Percentiles rank a stretch among this genome's conserved stretches.
Evolutionary conservation across 2,329 filamentous ascomycete species (phyloP).

Genomic region (Trichoderma guizhouense): DNA sequence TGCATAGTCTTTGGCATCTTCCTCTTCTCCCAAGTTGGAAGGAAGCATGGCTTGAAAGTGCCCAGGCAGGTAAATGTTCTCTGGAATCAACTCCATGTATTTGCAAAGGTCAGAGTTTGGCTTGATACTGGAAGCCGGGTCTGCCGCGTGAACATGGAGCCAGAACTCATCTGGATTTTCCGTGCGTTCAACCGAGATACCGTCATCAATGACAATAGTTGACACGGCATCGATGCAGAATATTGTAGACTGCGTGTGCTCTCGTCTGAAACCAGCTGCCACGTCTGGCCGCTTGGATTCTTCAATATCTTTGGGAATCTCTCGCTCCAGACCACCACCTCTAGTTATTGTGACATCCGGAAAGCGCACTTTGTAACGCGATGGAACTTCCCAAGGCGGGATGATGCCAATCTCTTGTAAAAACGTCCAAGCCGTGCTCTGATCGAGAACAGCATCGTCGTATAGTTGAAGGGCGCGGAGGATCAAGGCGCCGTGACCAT

Average conservation of each 20-base stretch:
- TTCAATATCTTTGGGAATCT: constrained; percentile 30
- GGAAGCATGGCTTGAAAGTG: constrained; percentile 58
- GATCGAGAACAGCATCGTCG: constrained; percentile 35
- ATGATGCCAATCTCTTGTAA: constrained; percentile 73
- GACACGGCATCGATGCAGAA: constrained; percentile 69
- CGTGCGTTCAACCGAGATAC: constrained; percentile 65
- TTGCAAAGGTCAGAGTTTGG: constrained; percentile 56
- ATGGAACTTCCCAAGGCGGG: constrained; percentile 65
- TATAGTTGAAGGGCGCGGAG: constrained; percentile 63
- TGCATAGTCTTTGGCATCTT: constrained; percentile 29
- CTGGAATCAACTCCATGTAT: constrained; percentile 58
- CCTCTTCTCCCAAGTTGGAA: constrained; percentile 29
- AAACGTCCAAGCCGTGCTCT: constrained; percentile 57
- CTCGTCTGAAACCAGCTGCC: constrained; percentile 50
- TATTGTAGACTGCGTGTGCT: constrained; percentile 56
- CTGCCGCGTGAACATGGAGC: constrained; percentile 76
- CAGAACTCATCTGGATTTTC: constrained; percentile 56
- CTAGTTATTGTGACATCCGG: constrained; percentile 45
- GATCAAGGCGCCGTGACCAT: constrained; percentile 61
- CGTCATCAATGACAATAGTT: constrained; percentile 75
- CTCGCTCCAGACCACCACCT: constrained; percentile 41
- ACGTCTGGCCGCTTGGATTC: constrained; percentile 41
- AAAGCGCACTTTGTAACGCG: constrained; percentile 58
- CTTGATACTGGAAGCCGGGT: constrained; percentile 68
- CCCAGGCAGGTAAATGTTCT: constrained; percentile 59